phyloP scores from a whole-genome alignment of 1,139 yeast genomes.

The Casaregolazyma suthepensis region DNA sequence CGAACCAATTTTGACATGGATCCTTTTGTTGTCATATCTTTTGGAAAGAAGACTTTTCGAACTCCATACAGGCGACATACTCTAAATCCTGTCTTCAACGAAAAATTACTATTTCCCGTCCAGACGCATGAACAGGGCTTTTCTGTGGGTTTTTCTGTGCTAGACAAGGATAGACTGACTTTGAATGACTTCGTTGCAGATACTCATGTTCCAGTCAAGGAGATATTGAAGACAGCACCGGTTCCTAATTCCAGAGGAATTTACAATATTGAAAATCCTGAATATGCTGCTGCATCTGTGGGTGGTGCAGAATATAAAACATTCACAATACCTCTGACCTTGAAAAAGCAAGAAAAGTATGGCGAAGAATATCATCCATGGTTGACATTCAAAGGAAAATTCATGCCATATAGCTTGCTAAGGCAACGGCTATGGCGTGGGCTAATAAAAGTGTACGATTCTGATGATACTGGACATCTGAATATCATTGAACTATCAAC shows the following conservation, averaged over 20 bases:
- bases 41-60: slow-evolving; percentile 82
- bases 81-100: slow-evolving; percentile 75
- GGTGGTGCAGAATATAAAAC: slow-evolving; percentile 7
- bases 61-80: slow-evolving; percentile 85
- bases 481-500: slow-evolving; percentile 53
- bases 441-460: slow-evolving; percentile 51
- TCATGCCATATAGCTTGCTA: slow-evolving; percentile 59
- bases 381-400: slow-evolving; percentile 55
- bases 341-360: slow-evolving; percentile 29
- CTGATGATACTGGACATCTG: slow-evolving; percentile 39
- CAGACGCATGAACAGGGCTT: slow-evolving; percentile 58
- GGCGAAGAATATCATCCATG: slow-evolving; percentile 46
- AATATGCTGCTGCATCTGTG: slow-evolving; percentile 14
- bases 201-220: slow-evolving; percentile 47
- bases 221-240: slow-evolving; percentile 39
- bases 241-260: slow-evolving; percentile 29
- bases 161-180: slow-evolving; percentile 81
- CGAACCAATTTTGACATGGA: slow-evolving; percentile 90
- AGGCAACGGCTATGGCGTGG: slow-evolving; percentile 68
- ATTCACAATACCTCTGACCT: slow-evolving; percentile 35
- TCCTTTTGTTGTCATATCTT: slow-evolving; percentile 87
- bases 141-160: slow-evolving; percentile 61
- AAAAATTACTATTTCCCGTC: slow-evolving; percentile 73
- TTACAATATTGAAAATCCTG: slow-evolving; percentile 22
- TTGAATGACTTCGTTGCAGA: slow-evolving; percentile 77